phyloP scores from a whole-genome alignment of 441 rosid species.

The Erodium chrysanthum region DNA sequence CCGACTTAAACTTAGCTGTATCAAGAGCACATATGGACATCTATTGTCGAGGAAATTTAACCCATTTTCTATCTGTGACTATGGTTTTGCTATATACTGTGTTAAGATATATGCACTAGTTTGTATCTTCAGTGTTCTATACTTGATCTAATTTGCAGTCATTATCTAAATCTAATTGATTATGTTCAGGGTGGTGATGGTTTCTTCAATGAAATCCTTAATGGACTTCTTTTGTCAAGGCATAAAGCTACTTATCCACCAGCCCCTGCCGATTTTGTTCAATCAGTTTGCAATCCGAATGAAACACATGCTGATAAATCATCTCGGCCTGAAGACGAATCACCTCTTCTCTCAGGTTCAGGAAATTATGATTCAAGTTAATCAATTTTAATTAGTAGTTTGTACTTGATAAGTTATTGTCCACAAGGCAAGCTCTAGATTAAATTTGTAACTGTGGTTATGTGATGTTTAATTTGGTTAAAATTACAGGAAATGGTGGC shows the following conservation, averaged over 20 bases:
- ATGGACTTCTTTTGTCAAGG: slow-evolving; percentile 74
- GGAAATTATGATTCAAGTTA: slow-evolving; percentile 22
- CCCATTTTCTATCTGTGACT: background rate
- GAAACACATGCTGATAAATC: slow-evolving; percentile 29
- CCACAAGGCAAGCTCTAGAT: slow-evolving; percentile 17
- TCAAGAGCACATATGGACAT: background rate
- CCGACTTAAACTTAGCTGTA: background rate
- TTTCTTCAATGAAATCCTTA: slow-evolving; percentile 82
- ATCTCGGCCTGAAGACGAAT: slow-evolving; percentile 34
- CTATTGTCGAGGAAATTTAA: background rate
- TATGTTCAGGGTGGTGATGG: slow-evolving; percentile 86
- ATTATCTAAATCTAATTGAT: slow-evolving; percentile 14
- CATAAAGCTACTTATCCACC: slow-evolving; percentile 78
- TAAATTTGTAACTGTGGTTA: slow-evolving; percentile 12
- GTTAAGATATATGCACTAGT: background rate
- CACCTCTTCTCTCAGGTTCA: slow-evolving; percentile 41
- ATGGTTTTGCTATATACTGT: background rate
- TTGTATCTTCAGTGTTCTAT: background rate
- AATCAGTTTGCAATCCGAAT: slow-evolving; percentile 28
- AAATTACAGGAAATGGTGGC: slow-evolving; percentile 35
- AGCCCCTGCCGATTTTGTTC: slow-evolving; percentile 50
- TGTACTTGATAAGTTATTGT: slow-evolving; percentile 17
- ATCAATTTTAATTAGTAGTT: slow-evolving; percentile 34
- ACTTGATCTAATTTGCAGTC: background rate
- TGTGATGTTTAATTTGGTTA: background rate